These are phyloP conservation scores for Pythium aristosporum DNA, from an alignment of 352 stramenopile species.

Conservation along the genomic window DNA sequence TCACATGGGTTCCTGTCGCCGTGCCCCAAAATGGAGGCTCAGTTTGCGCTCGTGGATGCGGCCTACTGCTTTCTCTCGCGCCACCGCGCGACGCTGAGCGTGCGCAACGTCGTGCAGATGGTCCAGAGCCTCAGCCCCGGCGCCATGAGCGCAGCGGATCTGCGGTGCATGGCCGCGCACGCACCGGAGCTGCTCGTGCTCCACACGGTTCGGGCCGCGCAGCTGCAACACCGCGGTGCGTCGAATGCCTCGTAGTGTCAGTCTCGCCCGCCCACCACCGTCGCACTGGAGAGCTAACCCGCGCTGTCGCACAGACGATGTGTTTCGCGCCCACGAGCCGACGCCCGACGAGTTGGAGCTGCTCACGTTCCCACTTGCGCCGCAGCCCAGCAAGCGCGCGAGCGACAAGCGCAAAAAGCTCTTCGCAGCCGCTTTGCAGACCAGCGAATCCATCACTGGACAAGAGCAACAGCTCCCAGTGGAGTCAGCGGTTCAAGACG, in stretches of 20 bases:
- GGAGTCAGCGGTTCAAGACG: not conserved
- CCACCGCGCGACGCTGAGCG: conserved; percentile 39
- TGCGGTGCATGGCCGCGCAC: conserved; percentile 42
- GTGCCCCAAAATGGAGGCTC: conserved; percentile 20
- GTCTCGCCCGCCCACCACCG: no score
- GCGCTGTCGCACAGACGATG: conserved; percentile 24
- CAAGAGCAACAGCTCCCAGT: not conserved
- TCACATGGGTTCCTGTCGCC: not conserved
- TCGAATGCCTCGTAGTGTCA: no score
- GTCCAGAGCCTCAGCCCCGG: conserved; percentile 53
- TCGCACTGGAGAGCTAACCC: no score
- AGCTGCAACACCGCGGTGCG: conserved; percentile 36
- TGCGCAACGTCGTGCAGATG: conserved; percentile 58
- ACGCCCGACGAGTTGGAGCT: conserved; percentile 38
- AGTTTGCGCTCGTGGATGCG: conserved; percentile 71
- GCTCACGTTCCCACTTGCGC: conserved; percentile 55
- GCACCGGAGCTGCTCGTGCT: conserved; percentile 53
- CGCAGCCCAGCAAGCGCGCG: conserved; percentile 58
- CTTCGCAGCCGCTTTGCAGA: conserved; percentile 49
- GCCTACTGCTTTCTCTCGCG: conserved; percentile 66
- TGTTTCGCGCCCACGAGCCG: conserved; percentile 20
- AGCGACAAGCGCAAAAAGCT: conserved; percentile 55
- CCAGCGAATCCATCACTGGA: conserved; percentile 1
- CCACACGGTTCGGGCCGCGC: conserved; percentile 21
- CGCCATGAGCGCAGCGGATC: conserved; percentile 36